Percentiles rank a stretch among this genome's conserved stretches.
These are phyloP conservation scores for Pascua guehoae DNA, from an alignment of 1,284 basidiomycete genomes.

Conservation along the genomic window DNA sequence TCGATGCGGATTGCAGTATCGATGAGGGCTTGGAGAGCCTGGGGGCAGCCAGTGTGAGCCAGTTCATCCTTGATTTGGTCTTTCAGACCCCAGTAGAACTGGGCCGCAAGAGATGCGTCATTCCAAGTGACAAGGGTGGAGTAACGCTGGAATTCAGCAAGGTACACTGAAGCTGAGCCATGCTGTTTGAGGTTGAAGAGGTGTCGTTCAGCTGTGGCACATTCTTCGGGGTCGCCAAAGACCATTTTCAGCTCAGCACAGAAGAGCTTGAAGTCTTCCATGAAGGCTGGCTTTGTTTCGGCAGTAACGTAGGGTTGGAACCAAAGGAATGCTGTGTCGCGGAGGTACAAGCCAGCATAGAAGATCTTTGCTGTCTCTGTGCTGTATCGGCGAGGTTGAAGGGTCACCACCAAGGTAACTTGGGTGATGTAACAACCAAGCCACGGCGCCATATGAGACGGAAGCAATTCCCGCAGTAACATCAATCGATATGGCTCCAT, in stretches of 20 bases:
- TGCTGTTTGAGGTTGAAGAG: constrained; percentile 14
- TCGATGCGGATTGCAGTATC: constrained; percentile 11
- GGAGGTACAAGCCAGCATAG: constrained; percentile 17
- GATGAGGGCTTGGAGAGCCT: neutral
- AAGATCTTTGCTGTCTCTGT: constrained; percentile 18
- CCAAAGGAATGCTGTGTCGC: constrained; percentile 18
- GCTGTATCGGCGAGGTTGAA: too few relatives aligned
- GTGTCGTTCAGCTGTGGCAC: constrained; percentile 9
- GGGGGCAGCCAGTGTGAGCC: neutral
- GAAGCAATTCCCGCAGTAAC: too few relatives aligned
- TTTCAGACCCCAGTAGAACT: constrained; percentile 21
- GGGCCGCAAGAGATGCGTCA: constrained; percentile 11
- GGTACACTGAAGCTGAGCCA: constrained; percentile 14
- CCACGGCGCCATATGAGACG: too few relatives aligned
- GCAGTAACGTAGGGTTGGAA: constrained; percentile 11
- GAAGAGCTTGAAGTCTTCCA: constrained; percentile 4
- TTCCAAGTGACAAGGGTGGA: constrained; percentile 14
- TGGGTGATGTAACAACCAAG: too few relatives aligned
- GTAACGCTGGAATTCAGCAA: constrained; percentile 12
- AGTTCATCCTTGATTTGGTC: constrained; percentile 19
- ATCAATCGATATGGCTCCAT: too few relatives aligned
- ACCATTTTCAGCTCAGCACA: constrained; percentile 4
- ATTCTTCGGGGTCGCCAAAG: constrained; percentile 20
- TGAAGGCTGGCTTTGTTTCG: neutral
- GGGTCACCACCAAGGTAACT: too few relatives aligned